These are phyloP conservation scores for Limnanthes douglasii DNA, from an alignment of 345 rosid species.

Conservation along the genomic window DNA sequence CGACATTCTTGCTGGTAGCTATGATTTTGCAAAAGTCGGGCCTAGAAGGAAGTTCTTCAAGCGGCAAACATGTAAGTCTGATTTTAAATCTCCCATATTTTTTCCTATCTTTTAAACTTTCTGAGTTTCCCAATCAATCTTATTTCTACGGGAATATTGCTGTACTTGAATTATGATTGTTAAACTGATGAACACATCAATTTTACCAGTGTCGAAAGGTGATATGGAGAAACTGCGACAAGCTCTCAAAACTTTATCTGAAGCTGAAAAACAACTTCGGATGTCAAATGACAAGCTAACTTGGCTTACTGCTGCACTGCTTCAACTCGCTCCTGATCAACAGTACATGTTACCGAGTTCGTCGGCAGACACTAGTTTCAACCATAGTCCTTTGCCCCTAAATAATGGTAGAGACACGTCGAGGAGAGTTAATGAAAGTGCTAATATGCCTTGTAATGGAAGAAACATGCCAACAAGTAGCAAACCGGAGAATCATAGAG, in stretches of 20 bases:
- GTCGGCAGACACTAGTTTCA: slow-evolving; percentile 51
- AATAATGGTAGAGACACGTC: slow-evolving; percentile 25
- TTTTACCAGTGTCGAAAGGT: slow-evolving; percentile 61
- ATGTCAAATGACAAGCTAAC: slow-evolving; percentile 82
- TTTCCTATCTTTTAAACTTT: too few species aligned
- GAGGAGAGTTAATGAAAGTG: slow-evolving; percentile 20
- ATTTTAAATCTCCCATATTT: too few species aligned
- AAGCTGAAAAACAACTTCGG: slow-evolving; percentile 95
- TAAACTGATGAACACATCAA: too few species aligned
- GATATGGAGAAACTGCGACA: slow-evolving; percentile 93
- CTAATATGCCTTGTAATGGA: slow-evolving; percentile 12
- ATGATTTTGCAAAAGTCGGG: slow-evolving; percentile 64
- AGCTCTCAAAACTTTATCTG: slow-evolving; percentile 84
- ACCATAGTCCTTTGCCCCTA: slow-evolving; percentile 28
- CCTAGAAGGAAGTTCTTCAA: slow-evolving; percentile 67
- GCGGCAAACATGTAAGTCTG: slow-evolving; percentile 56
- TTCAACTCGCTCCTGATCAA: slow-evolving; percentile 97
- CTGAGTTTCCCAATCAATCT: neutral
- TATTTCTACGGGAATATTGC: neutral
- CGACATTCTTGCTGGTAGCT: slow-evolving; percentile 87
- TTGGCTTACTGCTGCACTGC: slow-evolving; percentile 96
- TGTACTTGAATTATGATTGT: neutral
- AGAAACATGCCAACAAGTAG: slow-evolving; percentile 21
- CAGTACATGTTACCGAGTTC: slow-evolving; percentile 54
- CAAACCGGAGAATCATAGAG: slow-evolving; percentile 19